A percentile compares a stretch with the other conserved stretches of the same genome.
These are phyloP conservation scores for Dysphania ambrosioides DNA, from an alignment of 148 eudicot genomes.

Conservation along the genomic window DNA sequence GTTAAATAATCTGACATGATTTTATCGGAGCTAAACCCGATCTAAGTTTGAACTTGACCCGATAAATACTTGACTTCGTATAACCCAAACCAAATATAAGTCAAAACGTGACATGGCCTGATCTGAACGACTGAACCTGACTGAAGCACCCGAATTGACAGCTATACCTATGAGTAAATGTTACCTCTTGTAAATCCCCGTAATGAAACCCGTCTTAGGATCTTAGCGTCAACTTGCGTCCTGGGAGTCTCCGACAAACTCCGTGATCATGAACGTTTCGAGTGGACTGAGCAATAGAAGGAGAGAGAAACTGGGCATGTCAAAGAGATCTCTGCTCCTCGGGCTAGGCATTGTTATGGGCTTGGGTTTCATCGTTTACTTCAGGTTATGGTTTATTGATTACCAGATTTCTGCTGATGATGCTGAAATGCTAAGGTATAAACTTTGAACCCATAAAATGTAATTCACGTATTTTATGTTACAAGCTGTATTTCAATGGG, in stretches of 20 bases:
- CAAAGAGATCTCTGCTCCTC: slow-evolving; percentile 35
- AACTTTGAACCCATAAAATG: neutral
- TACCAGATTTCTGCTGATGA: slow-evolving; percentile 57
- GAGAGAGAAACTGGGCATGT: slow-evolving; percentile 32
- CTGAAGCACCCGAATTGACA: no score
- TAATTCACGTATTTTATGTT: no score
- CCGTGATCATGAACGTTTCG: neutral
- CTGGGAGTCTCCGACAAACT: neutral
- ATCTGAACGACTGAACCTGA: no score
- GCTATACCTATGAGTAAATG: no score
- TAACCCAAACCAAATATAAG: no score
- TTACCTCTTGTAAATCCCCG: no score
- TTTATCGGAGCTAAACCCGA: no score
- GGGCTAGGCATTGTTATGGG: slow-evolving; percentile 44
- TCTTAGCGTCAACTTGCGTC: neutral
- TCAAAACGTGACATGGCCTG: no score
- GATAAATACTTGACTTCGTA: no score
- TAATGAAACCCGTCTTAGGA: no score
- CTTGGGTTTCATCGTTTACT: slow-evolving; percentile 60
- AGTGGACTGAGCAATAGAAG: slow-evolving; percentile 10
- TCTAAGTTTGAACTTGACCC: no score
- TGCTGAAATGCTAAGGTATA: slow-evolving; percentile 55
- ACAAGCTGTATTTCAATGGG: neutral
- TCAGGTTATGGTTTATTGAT: slow-evolving; percentile 74
- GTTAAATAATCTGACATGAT: no score